Conservation (phyloP, 805 yeast species). For the Candida suzukii region DNA sequence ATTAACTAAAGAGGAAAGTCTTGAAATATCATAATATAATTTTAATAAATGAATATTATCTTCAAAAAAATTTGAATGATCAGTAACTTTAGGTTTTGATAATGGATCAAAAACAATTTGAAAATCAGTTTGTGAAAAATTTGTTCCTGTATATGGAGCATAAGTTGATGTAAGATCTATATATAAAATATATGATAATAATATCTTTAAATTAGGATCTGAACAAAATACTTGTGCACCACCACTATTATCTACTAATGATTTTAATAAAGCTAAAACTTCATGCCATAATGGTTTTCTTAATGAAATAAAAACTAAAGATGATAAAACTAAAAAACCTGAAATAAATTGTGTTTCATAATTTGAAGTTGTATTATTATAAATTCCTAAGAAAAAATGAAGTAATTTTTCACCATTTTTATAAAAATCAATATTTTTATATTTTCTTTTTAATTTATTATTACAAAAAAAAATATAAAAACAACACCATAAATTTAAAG, state of each 20-base stretch:
- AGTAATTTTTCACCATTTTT: background rate
- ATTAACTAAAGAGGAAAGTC: conserved; percentile 6
- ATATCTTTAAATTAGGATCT: background rate
- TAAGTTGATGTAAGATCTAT: conserved; percentile 5
- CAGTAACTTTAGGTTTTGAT: background rate
- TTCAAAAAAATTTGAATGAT: conserved; percentile 1
- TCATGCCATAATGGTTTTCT: background rate
- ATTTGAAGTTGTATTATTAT: background rate
- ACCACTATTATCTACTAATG: conserved; percentile 1
- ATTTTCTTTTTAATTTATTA: background rate
- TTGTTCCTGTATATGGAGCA: conserved; percentile 3
- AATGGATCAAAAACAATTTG: background rate
- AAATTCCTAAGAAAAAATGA: background rate
- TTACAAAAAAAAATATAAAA: conserved; percentile 1
- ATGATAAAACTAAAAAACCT: background rate
- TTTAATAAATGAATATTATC: conserved; percentile 3
- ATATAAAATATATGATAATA: conserved; percentile 2
- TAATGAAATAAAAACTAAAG: background rate
- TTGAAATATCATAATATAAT: conserved; percentile 4
- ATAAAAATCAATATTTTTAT: background rate
- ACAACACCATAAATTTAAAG: conserved; percentile 3
- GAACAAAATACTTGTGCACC: background rate
- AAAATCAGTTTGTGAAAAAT: conserved; percentile 2
- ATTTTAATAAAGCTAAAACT: background rate
- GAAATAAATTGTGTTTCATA: background rate